phyloP scores from a whole-genome alignment of 2,329 filamentous ascomycete species.

The Fusarium cicatricum region DNA sequence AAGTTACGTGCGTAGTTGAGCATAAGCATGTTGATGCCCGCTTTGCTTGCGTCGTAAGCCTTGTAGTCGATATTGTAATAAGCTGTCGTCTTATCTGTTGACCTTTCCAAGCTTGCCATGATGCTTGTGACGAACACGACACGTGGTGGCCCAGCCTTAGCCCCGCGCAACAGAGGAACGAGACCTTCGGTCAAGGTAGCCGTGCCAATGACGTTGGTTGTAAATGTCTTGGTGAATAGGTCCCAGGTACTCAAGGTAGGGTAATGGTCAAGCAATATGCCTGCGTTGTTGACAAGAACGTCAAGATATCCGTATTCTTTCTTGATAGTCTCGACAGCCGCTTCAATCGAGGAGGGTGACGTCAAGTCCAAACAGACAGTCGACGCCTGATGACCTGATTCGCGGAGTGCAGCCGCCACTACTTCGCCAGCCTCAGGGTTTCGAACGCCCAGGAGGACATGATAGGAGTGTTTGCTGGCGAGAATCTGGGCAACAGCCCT shows the following conservation, averaged over 20 bases:
- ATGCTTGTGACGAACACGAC: slow-evolving; percentile 50
- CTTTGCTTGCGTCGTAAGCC: slow-evolving; percentile 52
- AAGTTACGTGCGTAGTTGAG: slow-evolving; percentile 46
- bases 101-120: slow-evolving; percentile 46
- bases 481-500: slow-evolving; percentile 31
- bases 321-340: slow-evolving; percentile 34
- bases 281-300: slow-evolving; percentile 50
- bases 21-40: slow-evolving; percentile 53
- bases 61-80: slow-evolving; percentile 44
- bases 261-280: slow-evolving; percentile 39
- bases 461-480: slow-evolving; percentile 40
- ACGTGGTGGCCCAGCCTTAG: slow-evolving; percentile 41
- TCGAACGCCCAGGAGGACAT: slow-evolving; percentile 48
- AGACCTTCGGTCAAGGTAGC: slow-evolving; percentile 42
- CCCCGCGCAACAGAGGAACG: slow-evolving; percentile 42
- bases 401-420: slow-evolving; percentile 36
- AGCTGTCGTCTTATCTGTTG: slow-evolving; percentile 39
- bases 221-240: slow-evolving; percentile 49
- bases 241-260: slow-evolving; percentile 40
- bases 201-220: slow-evolving; percentile 49
- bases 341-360: slow-evolving; percentile 41
- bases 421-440: slow-evolving; percentile 37
- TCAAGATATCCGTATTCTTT: slow-evolving; percentile 43
- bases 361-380: slow-evolving; percentile 41
- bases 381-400: slow-evolving; percentile 35